phyloP scores from a whole-genome alignment of 257 asterid genomes.

The Salvia rosmarinus region DNA sequence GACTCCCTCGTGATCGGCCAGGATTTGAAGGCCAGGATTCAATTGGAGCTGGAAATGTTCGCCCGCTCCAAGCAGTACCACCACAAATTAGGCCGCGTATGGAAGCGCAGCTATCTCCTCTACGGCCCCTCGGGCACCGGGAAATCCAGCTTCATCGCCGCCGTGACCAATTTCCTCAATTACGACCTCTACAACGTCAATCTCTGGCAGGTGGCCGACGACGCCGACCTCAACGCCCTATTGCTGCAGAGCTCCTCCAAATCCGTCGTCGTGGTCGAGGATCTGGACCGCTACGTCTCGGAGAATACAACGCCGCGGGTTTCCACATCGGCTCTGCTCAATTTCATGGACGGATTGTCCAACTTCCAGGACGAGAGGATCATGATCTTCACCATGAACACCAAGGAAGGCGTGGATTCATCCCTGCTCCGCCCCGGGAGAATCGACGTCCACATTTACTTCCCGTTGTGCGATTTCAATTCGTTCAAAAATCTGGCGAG shows the following conservation, averaged over 20 bases:
- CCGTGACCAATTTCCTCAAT: slow-evolving; percentile 63
- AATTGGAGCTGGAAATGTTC: slow-evolving; percentile 32
- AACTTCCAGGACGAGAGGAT: slow-evolving; percentile 74
- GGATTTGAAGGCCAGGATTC: slow-evolving; percentile 46
- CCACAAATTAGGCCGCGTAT: slow-evolving; percentile 76
- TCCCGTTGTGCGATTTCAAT: slow-evolving; percentile 77
- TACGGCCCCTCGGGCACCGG: slow-evolving; percentile 90
- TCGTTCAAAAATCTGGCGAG: slow-evolving; percentile 71
- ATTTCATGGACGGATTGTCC: slow-evolving; percentile 87
- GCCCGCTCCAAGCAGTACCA: slow-evolving; percentile 64
- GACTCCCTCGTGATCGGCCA: slow-evolving; percentile 49
- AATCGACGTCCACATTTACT: slow-evolving; percentile 78
- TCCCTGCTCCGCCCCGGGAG: slow-evolving; percentile 78
- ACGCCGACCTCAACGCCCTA: slow-evolving; percentile 62
- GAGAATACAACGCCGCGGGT: slow-evolving; percentile 46
- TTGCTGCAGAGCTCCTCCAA: slow-evolving; percentile 59
- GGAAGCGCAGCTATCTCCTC: slow-evolving; percentile 84
- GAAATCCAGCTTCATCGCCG: slow-evolving; percentile 76
- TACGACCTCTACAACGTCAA: slow-evolving; percentile 78
- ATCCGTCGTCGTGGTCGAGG: slow-evolving; percentile 78
- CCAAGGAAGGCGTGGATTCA: slow-evolving; percentile 62
- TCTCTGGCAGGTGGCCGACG: slow-evolving; percentile 56
- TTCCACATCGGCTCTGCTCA: slow-evolving; percentile 50
- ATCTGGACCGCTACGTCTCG: slow-evolving; percentile 65
- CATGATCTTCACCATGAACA: slow-evolving; percentile 76